Percentiles rank a stretch among this genome's conserved stretches.
phyloP scores from a whole-genome alignment of 257 asterid species.

The Solanum pinnatisectum region DNA sequence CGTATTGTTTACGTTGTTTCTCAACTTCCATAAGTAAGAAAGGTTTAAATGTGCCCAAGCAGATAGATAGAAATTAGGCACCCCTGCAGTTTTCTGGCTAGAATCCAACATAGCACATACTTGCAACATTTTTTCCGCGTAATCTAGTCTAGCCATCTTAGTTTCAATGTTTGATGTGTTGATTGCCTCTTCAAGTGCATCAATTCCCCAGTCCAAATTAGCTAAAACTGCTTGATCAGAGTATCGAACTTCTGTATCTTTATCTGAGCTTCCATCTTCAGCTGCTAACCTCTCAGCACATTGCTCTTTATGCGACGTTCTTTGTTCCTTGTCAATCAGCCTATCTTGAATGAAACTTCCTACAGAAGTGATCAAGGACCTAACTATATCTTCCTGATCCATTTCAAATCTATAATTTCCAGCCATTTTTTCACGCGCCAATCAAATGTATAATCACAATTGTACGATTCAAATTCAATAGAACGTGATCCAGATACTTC shows the following conservation, averaged over 20 bases:
- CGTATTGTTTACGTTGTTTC: slow-evolving; percentile 26
- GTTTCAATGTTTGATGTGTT: slow-evolving; percentile 55
- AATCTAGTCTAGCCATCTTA: slow-evolving; percentile 60
- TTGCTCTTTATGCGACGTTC: slow-evolving; percentile 54
- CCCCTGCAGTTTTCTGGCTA: slow-evolving; percentile 57
- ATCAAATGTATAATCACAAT: not conserved
- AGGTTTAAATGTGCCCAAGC: slow-evolving; percentile 82
- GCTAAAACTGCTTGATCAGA: slow-evolving; percentile 84
- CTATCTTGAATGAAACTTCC: slow-evolving; percentile 61
- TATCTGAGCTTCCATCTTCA: slow-evolving; percentile 34
- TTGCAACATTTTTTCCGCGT: slow-evolving; percentile 76
- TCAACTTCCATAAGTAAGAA: slow-evolving; percentile 51
- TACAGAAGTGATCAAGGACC: slow-evolving; percentile 32
- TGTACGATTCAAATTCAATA: not conserved
- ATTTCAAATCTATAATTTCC: slow-evolving; percentile 43
- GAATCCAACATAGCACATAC: slow-evolving; percentile 70
- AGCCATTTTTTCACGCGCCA: slow-evolving; percentile 12
- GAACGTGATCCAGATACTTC: not conserved
- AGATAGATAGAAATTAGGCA: slow-evolving; percentile 68
- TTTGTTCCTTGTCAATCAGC: slow-evolving; percentile 36
- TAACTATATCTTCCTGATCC: slow-evolving; percentile 55
- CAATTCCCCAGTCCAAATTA: slow-evolving; percentile 83
- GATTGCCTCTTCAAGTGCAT: slow-evolving; percentile 80
- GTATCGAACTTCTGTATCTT: slow-evolving; percentile 41
- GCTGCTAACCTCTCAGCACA: slow-evolving; percentile 84